These are phyloP conservation scores for Saccharomyces hybrid DNA, from an alignment of 1,139 yeast species.

Conservation along the genomic window DNA sequence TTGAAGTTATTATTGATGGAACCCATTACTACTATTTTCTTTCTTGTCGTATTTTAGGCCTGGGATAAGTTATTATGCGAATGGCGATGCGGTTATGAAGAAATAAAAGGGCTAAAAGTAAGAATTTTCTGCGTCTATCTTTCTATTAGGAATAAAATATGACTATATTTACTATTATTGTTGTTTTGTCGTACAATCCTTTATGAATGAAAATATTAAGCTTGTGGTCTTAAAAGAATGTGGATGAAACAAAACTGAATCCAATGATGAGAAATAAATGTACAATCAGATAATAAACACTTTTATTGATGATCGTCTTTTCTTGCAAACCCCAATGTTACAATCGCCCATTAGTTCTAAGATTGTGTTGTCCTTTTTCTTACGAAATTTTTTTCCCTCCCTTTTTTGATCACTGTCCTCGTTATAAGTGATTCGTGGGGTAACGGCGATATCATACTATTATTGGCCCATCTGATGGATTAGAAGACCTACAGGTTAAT, in stretches of 20 bases:
- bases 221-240: neutral
- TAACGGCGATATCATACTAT: neutral
- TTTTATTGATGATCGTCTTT: neutral
- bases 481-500: neutral
- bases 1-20: slow-evolving; percentile 1
- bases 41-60: neutral
- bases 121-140: neutral
- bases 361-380: neutral
- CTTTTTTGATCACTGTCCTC: neutral
- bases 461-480: neutral
- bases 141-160: neutral
- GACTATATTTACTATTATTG: neutral
- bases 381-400: neutral
- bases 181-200: neutral
- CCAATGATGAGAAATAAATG: neutral
- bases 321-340: neutral
- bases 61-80: neutral
- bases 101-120: neutral
- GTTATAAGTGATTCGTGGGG: neutral
- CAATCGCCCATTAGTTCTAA: neutral
- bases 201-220: neutral
- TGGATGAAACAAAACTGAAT: neutral
- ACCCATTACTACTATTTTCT: neutral
- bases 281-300: neutral
- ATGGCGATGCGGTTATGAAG: slow-evolving; percentile 1